phyloP scores from a whole-genome alignment of 2,329 filamentous ascomycete species.

The Endoconidiophora polonica region DNA sequence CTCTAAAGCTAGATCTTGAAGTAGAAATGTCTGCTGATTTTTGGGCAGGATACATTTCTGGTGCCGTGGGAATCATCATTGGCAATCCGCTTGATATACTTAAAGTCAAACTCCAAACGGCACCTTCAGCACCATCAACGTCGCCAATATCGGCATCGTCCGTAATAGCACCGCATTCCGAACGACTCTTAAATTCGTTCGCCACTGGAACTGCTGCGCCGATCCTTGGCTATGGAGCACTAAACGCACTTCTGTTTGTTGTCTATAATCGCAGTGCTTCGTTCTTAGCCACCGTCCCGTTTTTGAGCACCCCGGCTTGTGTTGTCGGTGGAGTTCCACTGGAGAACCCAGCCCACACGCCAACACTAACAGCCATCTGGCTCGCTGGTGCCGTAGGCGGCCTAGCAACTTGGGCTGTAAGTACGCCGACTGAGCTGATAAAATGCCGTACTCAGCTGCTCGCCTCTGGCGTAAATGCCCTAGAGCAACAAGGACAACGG shows the following conservation, averaged over 20 bases:
- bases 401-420: conserved; percentile 70
- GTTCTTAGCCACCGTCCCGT: background rate
- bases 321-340: conserved; percentile 15
- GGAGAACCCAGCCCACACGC: conserved; percentile 21
- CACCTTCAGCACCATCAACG: conserved; percentile 1
- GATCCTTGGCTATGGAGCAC: conserved; percentile 72
- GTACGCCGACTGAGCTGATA: conserved; percentile 75
- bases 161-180: background rate
- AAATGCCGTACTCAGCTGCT: conserved; percentile 73
- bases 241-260: conserved; percentile 81
- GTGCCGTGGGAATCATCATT: conserved; percentile 70
- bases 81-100: conserved; percentile 68
- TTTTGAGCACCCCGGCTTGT: conserved; percentile 2
- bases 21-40: conserved; percentile 61
- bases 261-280: conserved; percentile 57
- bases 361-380: conserved; percentile 48
- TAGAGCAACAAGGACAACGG: too few species aligned
- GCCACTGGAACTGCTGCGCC: conserved; percentile 63
- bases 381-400: conserved; percentile 66
- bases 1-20: too few species aligned
- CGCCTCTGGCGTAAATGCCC: conserved; percentile 17
- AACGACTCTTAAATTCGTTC: conserved; percentile 19
- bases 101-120: conserved; percentile 52
- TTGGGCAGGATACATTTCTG: conserved; percentile 82
- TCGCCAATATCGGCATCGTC: background rate